Percentiles rank a stretch among this genome's conserved stretches.
Evolutionary conservation across 1,284 basidiomycete genomes (phyloP).

Genomic region (Peniophora sp.): DNA sequence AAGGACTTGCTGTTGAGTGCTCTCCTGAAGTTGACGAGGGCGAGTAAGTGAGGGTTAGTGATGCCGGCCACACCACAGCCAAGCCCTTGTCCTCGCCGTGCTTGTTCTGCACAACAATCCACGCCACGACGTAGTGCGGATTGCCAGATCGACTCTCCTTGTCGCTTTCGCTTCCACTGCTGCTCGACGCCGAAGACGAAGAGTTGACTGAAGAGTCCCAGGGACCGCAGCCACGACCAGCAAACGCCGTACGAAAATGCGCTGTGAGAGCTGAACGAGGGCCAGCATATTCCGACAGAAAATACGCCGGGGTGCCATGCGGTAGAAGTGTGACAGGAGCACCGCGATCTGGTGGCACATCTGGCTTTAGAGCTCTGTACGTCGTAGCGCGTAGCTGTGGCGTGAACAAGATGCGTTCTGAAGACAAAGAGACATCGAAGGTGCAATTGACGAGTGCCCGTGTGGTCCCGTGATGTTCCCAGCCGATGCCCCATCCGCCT

Average conservation of each 20-base stretch:
- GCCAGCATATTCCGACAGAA: constrained; percentile 54
- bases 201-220: constrained; percentile 4
- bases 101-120: constrained; percentile 66
- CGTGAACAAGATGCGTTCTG: constrained; percentile 47
- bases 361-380: constrained; percentile 33
- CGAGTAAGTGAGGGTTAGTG: constrained; percentile 47
- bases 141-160: neutral
- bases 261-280: constrained; percentile 51
- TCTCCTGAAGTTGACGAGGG: constrained; percentile 25
- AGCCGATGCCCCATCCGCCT: constrained; percentile 54
- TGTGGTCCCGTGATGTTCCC: constrained; percentile 45
- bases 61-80: constrained; percentile 60
- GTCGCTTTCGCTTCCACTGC: neutral
- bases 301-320: constrained; percentile 65
- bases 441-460: constrained; percentile 55
- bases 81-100: constrained; percentile 73
- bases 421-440: constrained; percentile 45
- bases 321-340: constrained; percentile 62
- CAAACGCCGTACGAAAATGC: constrained; percentile 54
- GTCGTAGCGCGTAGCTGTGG: constrained; percentile 49
- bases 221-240: constrained; percentile 38
- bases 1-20: constrained; percentile 23
- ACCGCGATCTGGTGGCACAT: constrained; percentile 42
- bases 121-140: constrained; percentile 54
- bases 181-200: neutral